Percentiles rank a stretch among this genome's conserved stretches.
phyloP scores from a whole-genome alignment of 164 flowering plant genomes.

The Stephania japonica region DNA sequence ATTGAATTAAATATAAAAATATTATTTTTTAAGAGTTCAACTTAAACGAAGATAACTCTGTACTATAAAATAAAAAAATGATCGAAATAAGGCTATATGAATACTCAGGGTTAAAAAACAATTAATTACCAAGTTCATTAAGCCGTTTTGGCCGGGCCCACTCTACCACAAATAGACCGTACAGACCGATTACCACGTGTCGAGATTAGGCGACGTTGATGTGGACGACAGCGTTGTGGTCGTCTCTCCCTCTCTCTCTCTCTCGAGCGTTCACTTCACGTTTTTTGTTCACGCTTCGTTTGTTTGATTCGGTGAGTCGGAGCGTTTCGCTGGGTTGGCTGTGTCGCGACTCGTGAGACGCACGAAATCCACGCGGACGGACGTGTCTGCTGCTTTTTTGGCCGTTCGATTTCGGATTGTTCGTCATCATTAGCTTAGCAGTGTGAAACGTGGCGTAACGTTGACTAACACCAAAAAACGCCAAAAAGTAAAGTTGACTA shows the following conservation, averaged over 20 bases:
- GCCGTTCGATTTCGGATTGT: not conserved
- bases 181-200: not conserved
- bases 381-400: not conserved
- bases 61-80: no score
- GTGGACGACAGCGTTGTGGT: not conserved
- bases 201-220: not conserved
- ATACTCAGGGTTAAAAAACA: no score
- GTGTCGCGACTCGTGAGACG: not conserved
- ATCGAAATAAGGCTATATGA: no score
- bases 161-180: no score
- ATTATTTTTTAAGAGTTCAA: no score
- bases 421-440: not conserved
- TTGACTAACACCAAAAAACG: not conserved
- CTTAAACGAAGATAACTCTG: no score
- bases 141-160: no score
- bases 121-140: no score
- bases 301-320: not conserved
- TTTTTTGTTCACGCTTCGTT: not conserved
- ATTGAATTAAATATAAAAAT: no score
- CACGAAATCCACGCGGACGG: not conserved
- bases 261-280: not conserved
- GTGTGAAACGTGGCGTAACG: not conserved
- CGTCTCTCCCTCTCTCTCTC: not conserved
- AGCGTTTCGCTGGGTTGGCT: not conserved
- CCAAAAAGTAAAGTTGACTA: not conserved